Base-by-base conservation (phyloP, 352 stramenopile species). In the Globisporangium cederbergense region DNA sequence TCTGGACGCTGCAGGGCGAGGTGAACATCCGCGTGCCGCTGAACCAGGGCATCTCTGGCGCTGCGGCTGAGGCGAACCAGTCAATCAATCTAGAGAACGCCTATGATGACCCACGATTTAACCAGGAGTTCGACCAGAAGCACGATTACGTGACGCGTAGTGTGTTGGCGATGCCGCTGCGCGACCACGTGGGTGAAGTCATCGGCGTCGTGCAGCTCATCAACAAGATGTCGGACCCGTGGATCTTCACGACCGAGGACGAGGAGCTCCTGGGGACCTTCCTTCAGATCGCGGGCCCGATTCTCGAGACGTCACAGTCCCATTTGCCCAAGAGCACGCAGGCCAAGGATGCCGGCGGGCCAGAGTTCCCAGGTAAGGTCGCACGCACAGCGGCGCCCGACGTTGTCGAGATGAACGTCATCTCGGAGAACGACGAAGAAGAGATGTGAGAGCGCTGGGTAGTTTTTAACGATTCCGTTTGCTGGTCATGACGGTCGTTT, bases 1-100 rank as follows among this genome's bases (percentile, higher is more conserved):
- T 98, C 7, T 96, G 91, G 91, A 93, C 90, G 38, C 71, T 97
- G 3, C 91, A 96, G 63, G 89, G 89, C 11, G 89, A 94, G 68
- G 83, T 96, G 18, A 93, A 95, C 51, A 97, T 97, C 32, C 83
- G 84, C 36, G 88, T 96, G 3, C 86, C 88, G 5, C 75, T 91
- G n/a, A 93, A 86, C 57, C 81, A 93, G 58, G 89, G 88, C 52
- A 95, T 97, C 50, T 86, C 84, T 4, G 89, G 89, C 3, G 77
- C 86, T 7, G 89, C 92, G 0, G 89, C 84, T 7, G 68, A 83
- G 43, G 77, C 72, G 4, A 95, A 93, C 40, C 67, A 81, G 56
- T 64, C 76, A 4, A 88, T 96, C 61, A 96, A 94, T 52, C 76
- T 97, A 11, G 75, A 76, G 9, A 87, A 97, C 50, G 90, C 90